These are phyloP conservation scores for Nakataea oryzae DNA, from an alignment of 2,329 filamentous ascomycete species.

Conservation along the genomic window DNA sequence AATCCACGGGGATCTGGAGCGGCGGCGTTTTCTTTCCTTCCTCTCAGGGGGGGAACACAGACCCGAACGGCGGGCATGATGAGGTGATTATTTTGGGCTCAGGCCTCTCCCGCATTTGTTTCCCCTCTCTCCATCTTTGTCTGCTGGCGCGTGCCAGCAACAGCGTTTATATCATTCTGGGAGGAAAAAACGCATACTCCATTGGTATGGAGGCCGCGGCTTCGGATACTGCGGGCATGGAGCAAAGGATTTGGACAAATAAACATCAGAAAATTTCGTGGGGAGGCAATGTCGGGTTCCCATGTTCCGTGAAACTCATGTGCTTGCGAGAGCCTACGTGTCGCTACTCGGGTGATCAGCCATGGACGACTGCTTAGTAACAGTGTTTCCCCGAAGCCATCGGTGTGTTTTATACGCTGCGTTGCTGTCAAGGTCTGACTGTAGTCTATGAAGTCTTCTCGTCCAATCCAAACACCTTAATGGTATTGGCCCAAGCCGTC, in stretches of 20 bases:
- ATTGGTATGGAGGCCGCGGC: neutral
- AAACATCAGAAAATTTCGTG: neutral
- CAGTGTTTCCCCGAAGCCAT: too few relatives aligned
- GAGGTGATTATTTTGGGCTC: neutral
- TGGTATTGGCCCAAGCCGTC: slow-evolving; percentile 74
- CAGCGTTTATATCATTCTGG: neutral
- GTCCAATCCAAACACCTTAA: slow-evolving; percentile 66
- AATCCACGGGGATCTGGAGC: neutral
- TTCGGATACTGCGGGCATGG: neutral
- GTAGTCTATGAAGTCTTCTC: slow-evolving; percentile 24
- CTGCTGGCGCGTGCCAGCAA: neutral
- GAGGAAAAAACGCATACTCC: neutral
- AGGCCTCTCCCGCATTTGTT: neutral
- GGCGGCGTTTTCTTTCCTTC: neutral
- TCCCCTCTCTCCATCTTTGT: neutral
- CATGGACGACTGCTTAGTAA: neutral
- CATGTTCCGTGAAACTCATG: neutral
- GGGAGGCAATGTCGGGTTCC: too few relatives aligned
- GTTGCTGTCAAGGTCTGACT: neutral
- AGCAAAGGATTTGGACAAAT: neutral
- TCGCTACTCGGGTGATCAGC: neutral
- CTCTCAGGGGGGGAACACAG: neutral
- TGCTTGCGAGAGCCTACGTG: neutral
- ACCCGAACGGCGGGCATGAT: neutral
- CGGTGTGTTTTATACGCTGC: neutral